Evolutionary conservation across 2,329 filamentous ascomycete species (phyloP).

Genomic region (Pyricularia sp.): DNA sequence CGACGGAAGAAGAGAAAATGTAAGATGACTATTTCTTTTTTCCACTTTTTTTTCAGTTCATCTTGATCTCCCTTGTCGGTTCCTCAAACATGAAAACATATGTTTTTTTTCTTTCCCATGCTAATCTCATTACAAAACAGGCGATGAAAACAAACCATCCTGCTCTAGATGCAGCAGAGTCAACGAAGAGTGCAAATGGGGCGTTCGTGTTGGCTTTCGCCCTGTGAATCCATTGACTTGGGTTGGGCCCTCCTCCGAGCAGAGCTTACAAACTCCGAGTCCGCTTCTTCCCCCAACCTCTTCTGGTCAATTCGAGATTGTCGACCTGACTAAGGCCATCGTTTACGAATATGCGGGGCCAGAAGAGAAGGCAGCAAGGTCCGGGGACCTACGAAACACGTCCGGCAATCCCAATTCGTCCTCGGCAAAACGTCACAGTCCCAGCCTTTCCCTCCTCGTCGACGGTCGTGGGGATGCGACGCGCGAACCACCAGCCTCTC

Average conservation of each 20-base stretch:
- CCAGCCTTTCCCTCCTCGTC: background rate
- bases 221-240: conserved; percentile 3
- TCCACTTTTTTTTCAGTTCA: background rate
- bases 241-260: background rate
- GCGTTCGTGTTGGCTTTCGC: conserved; percentile 2
- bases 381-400: background rate
- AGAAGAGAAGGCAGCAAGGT: background rate
- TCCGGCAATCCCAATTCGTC: background rate
- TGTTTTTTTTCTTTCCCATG: too few relatives aligned
- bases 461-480: background rate
- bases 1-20: background rate
- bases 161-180: background rate
- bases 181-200: conserved; percentile 3
- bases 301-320: background rate
- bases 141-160: background rate
- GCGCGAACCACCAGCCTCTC: background rate
- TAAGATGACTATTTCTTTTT: background rate
- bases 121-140: background rate
- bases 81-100: background rate
- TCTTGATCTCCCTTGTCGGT: background rate
- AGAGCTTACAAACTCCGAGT: background rate
- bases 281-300: background rate
- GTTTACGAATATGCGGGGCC: background rate
- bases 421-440: background rate
- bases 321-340: background rate